Conservation (phyloP, 2,329 filamentous ascomycete genomes). For the Metarhizium robertsii region DNA sequence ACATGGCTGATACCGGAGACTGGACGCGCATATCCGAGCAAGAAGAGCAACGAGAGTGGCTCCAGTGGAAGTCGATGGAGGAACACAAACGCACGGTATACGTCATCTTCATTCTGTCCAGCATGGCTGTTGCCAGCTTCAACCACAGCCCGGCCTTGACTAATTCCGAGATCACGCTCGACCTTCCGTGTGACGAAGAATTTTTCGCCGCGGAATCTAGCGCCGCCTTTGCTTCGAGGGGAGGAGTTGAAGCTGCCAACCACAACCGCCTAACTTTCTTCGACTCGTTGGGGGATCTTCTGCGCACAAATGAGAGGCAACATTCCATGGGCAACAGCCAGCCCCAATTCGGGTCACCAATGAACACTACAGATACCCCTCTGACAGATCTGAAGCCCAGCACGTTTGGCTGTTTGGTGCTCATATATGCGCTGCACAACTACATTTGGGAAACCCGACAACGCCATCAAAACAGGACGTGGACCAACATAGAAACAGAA, state of each 20-base stretch:
- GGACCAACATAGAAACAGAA: constrained; percentile 88
- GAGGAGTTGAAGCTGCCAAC: constrained; percentile 60
- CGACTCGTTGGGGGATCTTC: constrained; percentile 67
- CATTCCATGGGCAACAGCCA: constrained; percentile 17
- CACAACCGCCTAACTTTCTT: constrained; percentile 72
- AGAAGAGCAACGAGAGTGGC: constrained; percentile 55
- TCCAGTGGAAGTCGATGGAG: constrained; percentile 79
- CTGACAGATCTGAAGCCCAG: constrained; percentile 67
- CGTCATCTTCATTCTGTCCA: constrained; percentile 83
- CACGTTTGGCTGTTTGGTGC: constrained; percentile 80
- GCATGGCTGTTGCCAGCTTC: constrained; percentile 82
- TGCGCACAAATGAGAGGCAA: constrained; percentile 66
- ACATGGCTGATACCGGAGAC: constrained; percentile 44
- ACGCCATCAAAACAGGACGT: constrained; percentile 75
- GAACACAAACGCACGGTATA: constrained; percentile 91
- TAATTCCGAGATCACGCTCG: constrained; percentile 85
- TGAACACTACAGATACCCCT: constrained; percentile 29
- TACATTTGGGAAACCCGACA: constrained; percentile 98
- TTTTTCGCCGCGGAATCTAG: constrained; percentile 77
- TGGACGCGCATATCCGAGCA: constrained; percentile 37
- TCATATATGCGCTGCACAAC: constrained; percentile 93
- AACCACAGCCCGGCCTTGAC: constrained; percentile 86
- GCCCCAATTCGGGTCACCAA: constrained; percentile 1
- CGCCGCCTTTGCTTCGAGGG: constrained; percentile 70
- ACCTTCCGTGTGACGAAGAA: constrained; percentile 88